Conservation (phyloP, 2,329 filamentous ascomycete genomes). For the Cadophora sp. region DNA sequence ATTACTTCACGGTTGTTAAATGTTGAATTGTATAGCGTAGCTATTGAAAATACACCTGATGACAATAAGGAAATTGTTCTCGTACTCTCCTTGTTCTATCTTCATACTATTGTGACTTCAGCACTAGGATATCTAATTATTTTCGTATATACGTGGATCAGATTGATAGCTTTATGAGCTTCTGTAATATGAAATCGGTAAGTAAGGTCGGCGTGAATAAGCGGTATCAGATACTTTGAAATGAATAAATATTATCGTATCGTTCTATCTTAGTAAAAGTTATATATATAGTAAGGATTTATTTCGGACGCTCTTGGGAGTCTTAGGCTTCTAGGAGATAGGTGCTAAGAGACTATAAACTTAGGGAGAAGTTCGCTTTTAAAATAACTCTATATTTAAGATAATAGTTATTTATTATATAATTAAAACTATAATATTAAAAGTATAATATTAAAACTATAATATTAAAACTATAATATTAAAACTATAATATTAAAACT, state of each 20-base stretch:
- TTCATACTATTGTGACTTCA: neutral
- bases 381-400: too few relatives aligned
- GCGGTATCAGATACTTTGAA: neutral
- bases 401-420: too few relatives aligned
- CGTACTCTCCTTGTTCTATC: neutral
- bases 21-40: neutral
- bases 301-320: too few relatives aligned
- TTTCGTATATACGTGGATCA: neutral
- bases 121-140: conserved; percentile 4
- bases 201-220: neutral
- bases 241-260: neutral
- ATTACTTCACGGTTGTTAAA: neutral
- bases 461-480: too few relatives aligned
- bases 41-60: neutral
- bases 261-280: neutral
- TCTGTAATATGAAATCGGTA: neutral
- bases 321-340: too few relatives aligned
- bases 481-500: too few relatives aligned
- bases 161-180: neutral
- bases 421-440: too few relatives aligned
- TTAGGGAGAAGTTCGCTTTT: too few relatives aligned
- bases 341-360: too few relatives aligned
- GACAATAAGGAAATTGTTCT: neutral
- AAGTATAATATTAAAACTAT: too few relatives aligned
- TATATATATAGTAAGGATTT: too few relatives aligned